Conservation (phyloP, 2,329 filamentous ascomycete species). For the Monilinia vaccinii-corymbosi region DNA sequence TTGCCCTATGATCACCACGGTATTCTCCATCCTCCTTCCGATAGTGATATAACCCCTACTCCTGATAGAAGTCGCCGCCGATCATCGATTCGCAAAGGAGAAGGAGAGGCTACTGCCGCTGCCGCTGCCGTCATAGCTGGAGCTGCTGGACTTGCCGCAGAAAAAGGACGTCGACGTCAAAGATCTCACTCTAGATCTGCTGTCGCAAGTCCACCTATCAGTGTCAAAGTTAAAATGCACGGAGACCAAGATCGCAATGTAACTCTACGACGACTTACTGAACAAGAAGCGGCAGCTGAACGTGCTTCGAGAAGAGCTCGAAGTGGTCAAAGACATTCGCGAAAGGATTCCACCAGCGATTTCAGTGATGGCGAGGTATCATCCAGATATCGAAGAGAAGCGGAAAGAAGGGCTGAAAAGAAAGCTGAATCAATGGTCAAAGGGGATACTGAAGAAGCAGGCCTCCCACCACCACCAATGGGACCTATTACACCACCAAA, state of each 20-base stretch:
- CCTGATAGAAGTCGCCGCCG: slow-evolving; percentile 33
- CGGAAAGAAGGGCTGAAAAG: slow-evolving; percentile 30
- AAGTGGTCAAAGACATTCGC: slow-evolving; percentile 31
- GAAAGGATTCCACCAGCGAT: slow-evolving; percentile 46
- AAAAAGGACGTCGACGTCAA: slow-evolving; percentile 34
- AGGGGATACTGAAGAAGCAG: slow-evolving; percentile 30
- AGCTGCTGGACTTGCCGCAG: slow-evolving; percentile 40
- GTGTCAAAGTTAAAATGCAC: slow-evolving; percentile 51
- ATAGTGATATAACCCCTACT: slow-evolving; percentile 14
- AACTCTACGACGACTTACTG: slow-evolving; percentile 51
- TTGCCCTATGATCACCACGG: slow-evolving; percentile 47
- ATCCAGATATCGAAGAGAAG: slow-evolving; percentile 45
- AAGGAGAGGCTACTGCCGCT: slow-evolving; percentile 36
- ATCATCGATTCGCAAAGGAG: slow-evolving; percentile 39
- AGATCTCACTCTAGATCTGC: slow-evolving; percentile 17
- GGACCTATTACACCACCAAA: slow-evolving; percentile 44
- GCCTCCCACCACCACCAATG: slow-evolving; percentile 23
- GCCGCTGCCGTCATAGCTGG: slow-evolving; percentile 39
- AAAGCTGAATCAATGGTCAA: slow-evolving; percentile 20
- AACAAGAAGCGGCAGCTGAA: slow-evolving; percentile 45
- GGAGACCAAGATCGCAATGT: slow-evolving; percentile 52
- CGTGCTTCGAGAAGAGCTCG: slow-evolving; percentile 25
- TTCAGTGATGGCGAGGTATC: slow-evolving; percentile 48
- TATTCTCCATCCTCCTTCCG: slow-evolving; percentile 27
- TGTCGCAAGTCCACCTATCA: slow-evolving; percentile 39